phyloP scores from a whole-genome alignment of 768 basidiomycete genomes.

The Tricholoma saponaceum region DNA sequence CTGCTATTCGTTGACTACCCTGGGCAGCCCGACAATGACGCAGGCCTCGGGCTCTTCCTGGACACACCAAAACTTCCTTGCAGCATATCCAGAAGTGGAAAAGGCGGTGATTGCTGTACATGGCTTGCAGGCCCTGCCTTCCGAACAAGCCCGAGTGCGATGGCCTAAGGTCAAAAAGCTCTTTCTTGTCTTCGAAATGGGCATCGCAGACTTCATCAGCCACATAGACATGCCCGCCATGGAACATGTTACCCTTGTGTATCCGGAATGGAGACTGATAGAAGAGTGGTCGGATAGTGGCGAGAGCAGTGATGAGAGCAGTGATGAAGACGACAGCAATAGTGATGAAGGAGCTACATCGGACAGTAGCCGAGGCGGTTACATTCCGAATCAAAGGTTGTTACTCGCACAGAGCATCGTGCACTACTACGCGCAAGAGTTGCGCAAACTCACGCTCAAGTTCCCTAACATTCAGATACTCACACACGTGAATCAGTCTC shows the following conservation, averaged over 20 bases:
- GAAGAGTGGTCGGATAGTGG: no score
- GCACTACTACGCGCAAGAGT: no score
- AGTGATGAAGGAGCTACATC: no score
- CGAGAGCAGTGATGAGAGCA: no score
- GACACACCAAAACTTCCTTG: not conserved
- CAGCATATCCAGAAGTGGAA: not conserved
- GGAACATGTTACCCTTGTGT: not conserved
- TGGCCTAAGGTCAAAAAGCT: not conserved
- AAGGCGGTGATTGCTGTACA: not conserved
- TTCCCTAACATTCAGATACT: no score
- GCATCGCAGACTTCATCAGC: not conserved
- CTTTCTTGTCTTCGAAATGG: not conserved
- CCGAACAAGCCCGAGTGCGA: not conserved
- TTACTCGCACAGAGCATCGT: no score
- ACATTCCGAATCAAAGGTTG: no score
- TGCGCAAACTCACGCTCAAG: no score
- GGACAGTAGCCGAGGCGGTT: no score
- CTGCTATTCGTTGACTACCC: not conserved
- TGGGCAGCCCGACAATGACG: not conserved
- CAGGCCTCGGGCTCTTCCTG: not conserved
- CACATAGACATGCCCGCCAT: not conserved
- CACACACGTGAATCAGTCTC: no score
- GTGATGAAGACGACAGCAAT: no score
- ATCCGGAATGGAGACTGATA: not conserved
- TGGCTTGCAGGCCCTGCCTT: not conserved